Conservation (phyloP, 768 basidiomycete species). For the Suillus placidus region DNA sequence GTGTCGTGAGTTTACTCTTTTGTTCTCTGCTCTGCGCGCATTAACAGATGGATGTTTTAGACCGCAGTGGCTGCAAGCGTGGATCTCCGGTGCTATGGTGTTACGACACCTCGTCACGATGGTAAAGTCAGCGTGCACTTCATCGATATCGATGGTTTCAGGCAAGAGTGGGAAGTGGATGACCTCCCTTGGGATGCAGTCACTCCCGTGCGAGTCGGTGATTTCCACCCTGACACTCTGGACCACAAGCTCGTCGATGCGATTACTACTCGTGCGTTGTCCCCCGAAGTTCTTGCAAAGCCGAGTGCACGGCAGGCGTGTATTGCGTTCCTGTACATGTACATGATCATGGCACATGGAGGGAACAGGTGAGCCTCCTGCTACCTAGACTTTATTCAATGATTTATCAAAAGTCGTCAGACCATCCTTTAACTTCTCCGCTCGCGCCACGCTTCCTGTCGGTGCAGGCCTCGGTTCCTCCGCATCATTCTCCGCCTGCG, state of each 20-base stretch:
- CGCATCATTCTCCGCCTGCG: conserved; percentile 91
- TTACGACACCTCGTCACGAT: conserved; percentile 75
- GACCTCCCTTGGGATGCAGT: conserved; percentile 80
- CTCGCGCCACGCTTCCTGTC: conserved; percentile 89
- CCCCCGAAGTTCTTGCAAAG: conserved; percentile 33
- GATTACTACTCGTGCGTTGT: conserved; percentile 52
- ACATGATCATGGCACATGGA: conserved; percentile 71
- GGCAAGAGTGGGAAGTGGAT: conserved; percentile 79
- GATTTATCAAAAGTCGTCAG: conserved; percentile 39
- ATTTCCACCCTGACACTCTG: conserved; percentile 63
- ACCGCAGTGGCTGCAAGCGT: conserved; percentile 63
- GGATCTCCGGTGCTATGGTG: conserved; percentile 92
- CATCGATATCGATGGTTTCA: conserved; percentile 76
- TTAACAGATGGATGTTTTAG: background rate
- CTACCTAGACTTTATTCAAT: conserved; percentile 15
- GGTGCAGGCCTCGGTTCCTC: conserved; percentile 97
- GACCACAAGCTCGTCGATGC: conserved; percentile 76
- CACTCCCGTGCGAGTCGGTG: conserved; percentile 51
- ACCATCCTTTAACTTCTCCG: conserved; percentile 76
- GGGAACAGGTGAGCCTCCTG: conserved; percentile 53
- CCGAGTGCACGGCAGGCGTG: conserved; percentile 48
- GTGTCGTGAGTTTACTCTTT: conserved; percentile 67
- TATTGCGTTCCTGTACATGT: conserved; percentile 89
- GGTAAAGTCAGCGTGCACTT: conserved; percentile 75
- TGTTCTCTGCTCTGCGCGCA: conserved; percentile 10